These are phyloP conservation scores for Neurospora discreta DNA, from an alignment of 495 filamentous ascomycete genomes.

Conservation along the genomic window DNA sequence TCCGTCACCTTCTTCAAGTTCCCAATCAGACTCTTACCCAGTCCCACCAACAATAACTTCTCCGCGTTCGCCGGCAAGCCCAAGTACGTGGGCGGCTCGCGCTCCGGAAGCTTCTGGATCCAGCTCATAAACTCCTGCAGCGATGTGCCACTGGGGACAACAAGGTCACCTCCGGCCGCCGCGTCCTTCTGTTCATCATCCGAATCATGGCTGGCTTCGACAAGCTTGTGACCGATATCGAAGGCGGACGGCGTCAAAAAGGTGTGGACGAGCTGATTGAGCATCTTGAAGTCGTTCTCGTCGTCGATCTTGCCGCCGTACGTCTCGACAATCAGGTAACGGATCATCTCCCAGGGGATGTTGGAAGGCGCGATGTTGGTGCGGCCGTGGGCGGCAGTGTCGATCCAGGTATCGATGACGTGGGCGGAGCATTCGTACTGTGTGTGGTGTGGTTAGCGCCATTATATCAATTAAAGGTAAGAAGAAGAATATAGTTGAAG, in stretches of 20 bases:
- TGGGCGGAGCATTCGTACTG: slow-evolving; percentile 95
- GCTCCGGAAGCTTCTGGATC: slow-evolving; percentile 85
- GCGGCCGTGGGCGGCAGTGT: slow-evolving; percentile 64
- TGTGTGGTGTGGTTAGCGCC: slow-evolving; percentile 1
- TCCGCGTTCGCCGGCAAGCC: slow-evolving; percentile 93
- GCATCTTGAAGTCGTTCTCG: slow-evolving; percentile 66
- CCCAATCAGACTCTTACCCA: slow-evolving; percentile 74
- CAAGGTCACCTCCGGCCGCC: slow-evolving; percentile 40
- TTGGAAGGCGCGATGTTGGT: slow-evolving; percentile 88
- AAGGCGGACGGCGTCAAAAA: slow-evolving; percentile 81
- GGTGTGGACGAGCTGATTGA: slow-evolving; percentile 58
- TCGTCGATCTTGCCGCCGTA: slow-evolving; percentile 98
- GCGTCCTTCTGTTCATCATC: slow-evolving; percentile 27
- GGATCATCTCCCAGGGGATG: slow-evolving; percentile 95
- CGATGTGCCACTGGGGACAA: slow-evolving; percentile 65
- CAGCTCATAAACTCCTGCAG: slow-evolving; percentile 82
- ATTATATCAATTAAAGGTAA: background rate
- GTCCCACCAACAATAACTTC: slow-evolving; percentile 84
- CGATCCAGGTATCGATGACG: slow-evolving; percentile 94
- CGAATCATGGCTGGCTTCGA: slow-evolving; percentile 18
- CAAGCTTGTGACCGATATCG: slow-evolving; percentile 82
- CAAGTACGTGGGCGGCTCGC: slow-evolving; percentile 94
- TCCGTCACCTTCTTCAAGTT: slow-evolving; percentile 75
- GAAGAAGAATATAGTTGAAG: background rate
- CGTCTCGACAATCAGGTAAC: slow-evolving; percentile 80